A percentile compares a stretch with the other conserved stretches of the same genome.
Evolutionary conservation across 2,329 filamentous ascomycete genomes (phyloP).

Genomic region (Paradendryphiella salina): DNA sequence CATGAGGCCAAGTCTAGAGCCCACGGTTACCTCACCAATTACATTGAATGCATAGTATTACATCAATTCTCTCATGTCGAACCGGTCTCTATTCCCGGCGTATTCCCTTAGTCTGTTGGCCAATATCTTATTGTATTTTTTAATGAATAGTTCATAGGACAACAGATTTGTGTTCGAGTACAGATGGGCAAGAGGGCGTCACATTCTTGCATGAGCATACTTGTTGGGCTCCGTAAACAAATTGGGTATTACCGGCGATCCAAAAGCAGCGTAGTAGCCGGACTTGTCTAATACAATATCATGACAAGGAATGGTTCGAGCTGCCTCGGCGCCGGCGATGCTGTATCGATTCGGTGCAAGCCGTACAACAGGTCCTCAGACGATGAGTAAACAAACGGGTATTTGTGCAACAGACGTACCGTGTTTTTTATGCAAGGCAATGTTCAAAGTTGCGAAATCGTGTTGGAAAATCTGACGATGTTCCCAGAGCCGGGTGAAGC

Average conservation of each 20-base stretch:
- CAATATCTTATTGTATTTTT: slow-evolving; percentile 42
- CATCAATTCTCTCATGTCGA: slow-evolving; percentile 52
- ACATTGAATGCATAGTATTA: slow-evolving; percentile 58
- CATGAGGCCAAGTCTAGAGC: slow-evolving; percentile 25
- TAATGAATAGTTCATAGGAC: slow-evolving; percentile 48
- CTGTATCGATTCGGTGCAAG: slow-evolving; percentile 23
- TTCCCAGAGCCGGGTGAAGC: slow-evolving; percentile 54
- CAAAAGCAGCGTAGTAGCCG: background rate
- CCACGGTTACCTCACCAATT: slow-evolving; percentile 56
- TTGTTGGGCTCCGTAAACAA: background rate
- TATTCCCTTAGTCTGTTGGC: slow-evolving; percentile 35
- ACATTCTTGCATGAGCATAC: slow-evolving; percentile 36
- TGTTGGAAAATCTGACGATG: slow-evolving; percentile 46
- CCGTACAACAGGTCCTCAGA: slow-evolving; percentile 15
- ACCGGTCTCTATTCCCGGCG: slow-evolving; percentile 17
- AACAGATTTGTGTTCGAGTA: slow-evolving; percentile 48
- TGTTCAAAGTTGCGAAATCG: slow-evolving; percentile 45
- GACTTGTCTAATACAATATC: slow-evolving; percentile 12
- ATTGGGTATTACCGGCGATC: background rate
- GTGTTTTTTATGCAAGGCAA: slow-evolving; percentile 49
- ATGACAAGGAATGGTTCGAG: slow-evolving; percentile 12
- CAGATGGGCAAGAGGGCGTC: slow-evolving; percentile 42
- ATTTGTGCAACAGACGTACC: slow-evolving; percentile 24
- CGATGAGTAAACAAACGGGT: too few species aligned
- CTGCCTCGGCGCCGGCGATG: slow-evolving; percentile 15